phyloP scores from a whole-genome alignment of 2,329 filamentous ascomycete species.

The Ophiosphaerella korrae region DNA sequence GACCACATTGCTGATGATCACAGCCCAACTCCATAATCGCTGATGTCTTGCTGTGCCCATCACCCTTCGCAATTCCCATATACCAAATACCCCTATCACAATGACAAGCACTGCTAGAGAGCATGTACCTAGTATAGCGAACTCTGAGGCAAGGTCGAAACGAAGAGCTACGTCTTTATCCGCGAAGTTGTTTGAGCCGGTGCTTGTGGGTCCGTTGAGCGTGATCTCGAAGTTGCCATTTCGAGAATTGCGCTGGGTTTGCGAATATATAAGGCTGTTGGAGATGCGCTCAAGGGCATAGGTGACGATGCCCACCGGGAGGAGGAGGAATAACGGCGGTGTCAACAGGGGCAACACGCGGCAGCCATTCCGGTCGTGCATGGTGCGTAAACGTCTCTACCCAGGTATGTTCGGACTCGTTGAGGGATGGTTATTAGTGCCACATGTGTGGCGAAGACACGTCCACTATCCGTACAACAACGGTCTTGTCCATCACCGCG shows the following conservation, averaged over 20 bases:
- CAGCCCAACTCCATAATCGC: slow-evolving; percentile 33
- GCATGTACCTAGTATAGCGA: slow-evolving; percentile 24
- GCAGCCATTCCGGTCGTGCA: slow-evolving; percentile 27
- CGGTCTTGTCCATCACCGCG: too few species aligned
- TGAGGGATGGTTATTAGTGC: background rate
- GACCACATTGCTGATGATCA: slow-evolving; percentile 21
- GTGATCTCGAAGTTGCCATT: slow-evolving; percentile 16
- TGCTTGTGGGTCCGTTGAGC: slow-evolving; percentile 11
- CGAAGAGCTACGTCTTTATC: slow-evolving; percentile 17
- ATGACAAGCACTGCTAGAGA: slow-evolving; percentile 22
- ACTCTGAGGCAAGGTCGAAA: slow-evolving; percentile 16
- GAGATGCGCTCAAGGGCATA: slow-evolving; percentile 36
- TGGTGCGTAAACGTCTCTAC: slow-evolving; percentile 5
- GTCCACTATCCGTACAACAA: too few species aligned
- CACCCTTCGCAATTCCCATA: slow-evolving; percentile 37
- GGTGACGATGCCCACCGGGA: slow-evolving; percentile 26
- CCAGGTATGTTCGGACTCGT: background rate
- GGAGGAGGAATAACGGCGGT: slow-evolving; percentile 28
- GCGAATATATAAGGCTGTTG: slow-evolving; percentile 14
- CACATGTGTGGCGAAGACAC: too few species aligned
- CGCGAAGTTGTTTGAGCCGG: slow-evolving; percentile 7
- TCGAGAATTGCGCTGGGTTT: slow-evolving; percentile 16
- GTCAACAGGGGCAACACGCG: slow-evolving; percentile 28
- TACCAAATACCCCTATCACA: slow-evolving; percentile 25
- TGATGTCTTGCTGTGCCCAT: slow-evolving; percentile 29